Percentiles rank a stretch among this genome's conserved stretches.
Conservation (phyloP, 352 stramenopile genomes). For the Globisporangium acanthophoron region DNA sequence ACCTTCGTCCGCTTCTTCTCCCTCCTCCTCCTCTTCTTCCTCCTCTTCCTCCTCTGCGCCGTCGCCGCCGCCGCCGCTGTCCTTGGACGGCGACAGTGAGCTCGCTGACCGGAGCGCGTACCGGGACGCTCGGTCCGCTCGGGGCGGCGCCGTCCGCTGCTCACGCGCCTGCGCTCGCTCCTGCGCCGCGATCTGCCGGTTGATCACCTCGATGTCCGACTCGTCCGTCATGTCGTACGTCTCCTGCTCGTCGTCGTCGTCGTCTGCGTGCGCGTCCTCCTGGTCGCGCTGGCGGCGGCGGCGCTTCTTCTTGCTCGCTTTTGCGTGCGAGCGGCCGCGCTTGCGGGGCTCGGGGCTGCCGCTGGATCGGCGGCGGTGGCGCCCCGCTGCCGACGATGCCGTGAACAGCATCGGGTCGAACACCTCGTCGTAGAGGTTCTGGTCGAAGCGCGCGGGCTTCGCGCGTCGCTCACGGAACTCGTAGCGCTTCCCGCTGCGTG, state of each 20-base stretch:
- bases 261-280: conserved; percentile 11
- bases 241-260: conserved; percentile 20
- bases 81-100: conserved; percentile 22
- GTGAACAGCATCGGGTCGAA: conserved; percentile 34
- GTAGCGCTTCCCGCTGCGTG: conserved; percentile 23
- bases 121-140: conserved; percentile 26
- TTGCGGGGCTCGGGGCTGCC: conserved; percentile 8
- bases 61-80: conserved; percentile 13
- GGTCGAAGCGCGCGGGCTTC: conserved; percentile 59
- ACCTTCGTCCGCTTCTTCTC: conserved; percentile 14
- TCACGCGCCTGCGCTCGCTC: conserved; percentile 28
- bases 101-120: conserved; percentile 55
- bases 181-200: conserved; percentile 40
- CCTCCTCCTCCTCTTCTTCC: conserved; percentile 17
- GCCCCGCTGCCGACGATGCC: background rate
- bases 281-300: conserved; percentile 1
- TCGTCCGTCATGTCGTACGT: conserved; percentile 33
- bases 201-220: conserved; percentile 53
- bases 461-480: conserved; percentile 44
- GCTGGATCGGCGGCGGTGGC: background rate
- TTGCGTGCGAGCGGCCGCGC: background rate
- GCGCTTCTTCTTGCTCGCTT: conserved; percentile 7
- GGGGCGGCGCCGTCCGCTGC: conserved; percentile 13
- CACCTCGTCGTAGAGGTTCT: conserved; percentile 64
- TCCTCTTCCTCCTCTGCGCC: conserved; percentile 24